Evolutionary conservation across 2,329 filamentous ascomycete genomes (phyloP), one percentile per base, ranked within the genome.

Genomic region (Fusarium concolor): DNA sequence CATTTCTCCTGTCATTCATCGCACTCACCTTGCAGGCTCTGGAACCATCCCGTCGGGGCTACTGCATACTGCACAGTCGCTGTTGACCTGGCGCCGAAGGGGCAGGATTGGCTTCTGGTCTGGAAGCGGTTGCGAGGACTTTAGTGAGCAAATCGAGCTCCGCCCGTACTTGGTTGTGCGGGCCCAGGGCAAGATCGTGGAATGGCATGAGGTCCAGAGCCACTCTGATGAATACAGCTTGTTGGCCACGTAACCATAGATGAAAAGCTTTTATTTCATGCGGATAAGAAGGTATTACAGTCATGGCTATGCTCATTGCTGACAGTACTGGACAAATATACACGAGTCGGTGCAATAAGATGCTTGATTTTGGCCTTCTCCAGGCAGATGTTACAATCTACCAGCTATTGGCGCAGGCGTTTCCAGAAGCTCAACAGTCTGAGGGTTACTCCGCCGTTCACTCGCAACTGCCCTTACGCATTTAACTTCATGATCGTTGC

Each of bases 361-460:
- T 44, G 35, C 65, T 58, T 68, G 38, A 56, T 54, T 65, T 68
- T 65, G 24, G 24, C 33, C 47, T 35, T 47, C 26, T 59, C 17
- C 35, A 52, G 38, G 49, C 41, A 67, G 49, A 22, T 65, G 53
- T 64, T 37, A 41, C 20, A 8, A 38, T 45, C 31, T 31, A 46
- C 47, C 60, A 41, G 49, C 28, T 37, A 31, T 28, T 37, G 31
- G 39, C 33, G 39, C 41, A 49, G 44, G 29, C 44, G 45, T 52
- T 64, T 42, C 51, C 51, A 63, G 29, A 49, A 51, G 66, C 55
- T 41, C 51, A 54, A 49, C 38, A 46, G 37, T 41, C 31, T 26
- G 29, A 45, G 51, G 46, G 41, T 51, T 51, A 39, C 44, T 41
- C 51, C 42, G 33, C 55, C 26, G 42, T 41, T 51, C 63, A 63